phyloP scores from a whole-genome alignment of 495 filamentous ascomycete species.

The Hyaloscypha finlandica region DNA sequence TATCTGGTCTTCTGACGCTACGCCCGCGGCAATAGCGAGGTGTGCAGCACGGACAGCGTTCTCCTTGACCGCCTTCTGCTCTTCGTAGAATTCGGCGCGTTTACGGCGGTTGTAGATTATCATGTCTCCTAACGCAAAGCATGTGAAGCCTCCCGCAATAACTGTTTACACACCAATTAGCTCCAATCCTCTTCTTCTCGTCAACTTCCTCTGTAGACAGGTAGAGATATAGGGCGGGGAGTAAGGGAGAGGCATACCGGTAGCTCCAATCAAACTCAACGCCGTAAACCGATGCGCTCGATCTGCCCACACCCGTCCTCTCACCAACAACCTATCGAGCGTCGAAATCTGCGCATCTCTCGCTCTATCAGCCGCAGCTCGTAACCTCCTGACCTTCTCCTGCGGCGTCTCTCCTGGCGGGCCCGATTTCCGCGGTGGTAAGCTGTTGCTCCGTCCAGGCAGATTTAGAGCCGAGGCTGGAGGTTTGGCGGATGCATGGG shows the following conservation, averaged over 20 bases:
- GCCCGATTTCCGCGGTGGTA: conserved; percentile 28
- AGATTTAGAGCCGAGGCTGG: conserved; percentile 31
- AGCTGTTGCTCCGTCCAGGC: conserved; percentile 30
- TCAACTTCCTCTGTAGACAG: not conserved
- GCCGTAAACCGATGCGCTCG: conserved; percentile 78
- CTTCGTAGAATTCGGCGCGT: conserved; percentile 63
- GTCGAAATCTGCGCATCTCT: conserved; percentile 62
- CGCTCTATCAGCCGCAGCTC: conserved; percentile 74
- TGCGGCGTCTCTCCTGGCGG: conserved; percentile 71
- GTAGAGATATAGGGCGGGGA: not conserved
- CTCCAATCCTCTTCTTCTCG: not conserved
- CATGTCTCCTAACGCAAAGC: conserved; percentile 84
- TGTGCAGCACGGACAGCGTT: conserved; percentile 54
- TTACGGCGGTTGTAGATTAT: conserved; percentile 79
- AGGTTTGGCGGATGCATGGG: conserved; percentile 77
- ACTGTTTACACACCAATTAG: conserved; percentile 47
- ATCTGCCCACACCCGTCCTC: conserved; percentile 76
- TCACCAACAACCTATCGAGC: conserved; percentile 69
- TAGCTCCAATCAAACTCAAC: conserved; percentile 72
- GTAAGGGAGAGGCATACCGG: conserved; percentile 56
- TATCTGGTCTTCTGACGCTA: conserved; percentile 60
- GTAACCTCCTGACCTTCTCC: conserved; percentile 84
- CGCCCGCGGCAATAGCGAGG: conserved; percentile 60
- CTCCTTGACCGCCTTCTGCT: conserved; percentile 59
- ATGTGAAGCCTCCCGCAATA: conserved; percentile 69